phyloP scores from a whole-genome alignment of 2,329 filamentous ascomycete genomes.

The Colletotrichum graminicola region DNA sequence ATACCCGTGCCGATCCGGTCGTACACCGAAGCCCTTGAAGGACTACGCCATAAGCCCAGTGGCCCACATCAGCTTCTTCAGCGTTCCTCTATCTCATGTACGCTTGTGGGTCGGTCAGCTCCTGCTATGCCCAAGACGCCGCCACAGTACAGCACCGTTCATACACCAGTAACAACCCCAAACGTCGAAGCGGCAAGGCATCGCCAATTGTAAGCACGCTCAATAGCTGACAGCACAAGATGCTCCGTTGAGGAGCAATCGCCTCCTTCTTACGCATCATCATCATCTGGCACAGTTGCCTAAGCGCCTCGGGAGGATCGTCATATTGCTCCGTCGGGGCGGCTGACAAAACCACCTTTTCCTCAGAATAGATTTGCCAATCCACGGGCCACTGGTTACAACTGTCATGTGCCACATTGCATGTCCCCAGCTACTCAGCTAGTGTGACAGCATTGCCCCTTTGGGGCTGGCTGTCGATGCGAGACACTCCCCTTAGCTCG shows the following conservation, averaged over 20 bases:
- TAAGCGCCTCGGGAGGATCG: slow-evolving; percentile 25
- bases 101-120: slow-evolving; percentile 20
- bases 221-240: neutral
- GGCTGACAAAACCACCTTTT: slow-evolving; percentile 17
- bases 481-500: slow-evolving; percentile 17
- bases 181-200: neutral
- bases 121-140: slow-evolving; percentile 12
- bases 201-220: neutral
- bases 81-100: neutral
- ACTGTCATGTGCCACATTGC: slow-evolving; percentile 3
- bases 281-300: slow-evolving; percentile 13
- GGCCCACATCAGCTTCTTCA: slow-evolving; percentile 10
- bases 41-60: slow-evolving; percentile 18
- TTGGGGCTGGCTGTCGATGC: neutral
- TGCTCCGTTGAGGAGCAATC: slow-evolving; percentile 5
- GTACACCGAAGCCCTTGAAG: slow-evolving; percentile 23
- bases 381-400: slow-evolving; percentile 13
- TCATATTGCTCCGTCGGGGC: slow-evolving; percentile 29
- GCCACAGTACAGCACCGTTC: slow-evolving; percentile 8
- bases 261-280: slow-evolving; percentile 7
- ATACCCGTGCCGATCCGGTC: slow-evolving; percentile 33
- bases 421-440: slow-evolving; percentile 16
- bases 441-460: neutral
- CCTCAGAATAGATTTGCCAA: slow-evolving; percentile 30
- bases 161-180: neutral